Conservation (phyloP, 2,329 filamentous ascomycete genomes). For the Fusarium sp. region DNA sequence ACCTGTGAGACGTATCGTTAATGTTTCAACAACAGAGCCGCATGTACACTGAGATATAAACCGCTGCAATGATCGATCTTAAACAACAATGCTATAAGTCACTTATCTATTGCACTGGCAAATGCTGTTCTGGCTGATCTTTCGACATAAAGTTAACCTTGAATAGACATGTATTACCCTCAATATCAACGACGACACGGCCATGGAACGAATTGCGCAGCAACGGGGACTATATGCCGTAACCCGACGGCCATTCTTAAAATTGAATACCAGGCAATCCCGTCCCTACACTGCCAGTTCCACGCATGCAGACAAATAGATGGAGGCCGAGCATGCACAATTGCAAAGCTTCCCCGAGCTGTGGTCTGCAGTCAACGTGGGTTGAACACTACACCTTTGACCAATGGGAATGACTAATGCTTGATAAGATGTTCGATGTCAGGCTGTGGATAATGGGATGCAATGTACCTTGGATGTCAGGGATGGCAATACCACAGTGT, state of each 20-base stretch:
- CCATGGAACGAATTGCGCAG: conserved; percentile 31
- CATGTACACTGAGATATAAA: neutral
- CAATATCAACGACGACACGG: neutral
- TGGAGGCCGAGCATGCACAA: conserved; percentile 33
- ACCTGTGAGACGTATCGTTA: conserved; percentile 21
- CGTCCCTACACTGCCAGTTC: conserved; percentile 40
- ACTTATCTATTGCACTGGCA: neutral
- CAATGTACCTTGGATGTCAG: conserved; percentile 40
- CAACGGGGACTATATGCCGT: conserved; percentile 37
- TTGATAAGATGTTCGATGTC: conserved; percentile 38
- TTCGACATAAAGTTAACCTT: neutral
- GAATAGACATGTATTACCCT: conserved; percentile 9
- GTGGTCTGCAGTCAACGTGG: conserved; percentile 43
- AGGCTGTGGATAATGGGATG: conserved; percentile 40
- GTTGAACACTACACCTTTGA: conserved; percentile 2
- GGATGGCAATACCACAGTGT: conserved; percentile 22
- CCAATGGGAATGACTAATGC: conserved; percentile 8
- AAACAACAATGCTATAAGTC: neutral
- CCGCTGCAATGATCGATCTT: neutral
- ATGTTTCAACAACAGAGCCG: conserved; percentile 6
- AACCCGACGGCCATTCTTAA: conserved; percentile 30
- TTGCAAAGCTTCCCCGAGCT: conserved; percentile 39
- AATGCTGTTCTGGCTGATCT: neutral
- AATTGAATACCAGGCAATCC: conserved; percentile 27
- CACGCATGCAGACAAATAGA: conserved; percentile 45